Conservation (phyloP, 306 rosid species). For the Alnus glutinosa region DNA sequence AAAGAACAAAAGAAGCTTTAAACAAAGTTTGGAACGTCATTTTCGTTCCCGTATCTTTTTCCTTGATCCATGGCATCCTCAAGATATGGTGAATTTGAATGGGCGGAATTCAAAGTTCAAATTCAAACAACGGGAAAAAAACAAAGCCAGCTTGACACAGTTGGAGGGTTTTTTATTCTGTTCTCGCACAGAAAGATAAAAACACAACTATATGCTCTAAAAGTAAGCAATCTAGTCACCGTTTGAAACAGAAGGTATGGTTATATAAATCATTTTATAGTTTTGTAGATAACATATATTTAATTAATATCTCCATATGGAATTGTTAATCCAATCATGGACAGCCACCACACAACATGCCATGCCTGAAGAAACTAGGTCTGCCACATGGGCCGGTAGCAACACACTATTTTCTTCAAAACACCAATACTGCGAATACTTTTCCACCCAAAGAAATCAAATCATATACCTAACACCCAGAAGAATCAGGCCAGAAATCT, state of each 20-base stretch:
- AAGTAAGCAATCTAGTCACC: not conserved
- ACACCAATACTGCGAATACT: not conserved
- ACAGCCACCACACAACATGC: slow-evolving; percentile 24
- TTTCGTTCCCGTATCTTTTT: too few species aligned
- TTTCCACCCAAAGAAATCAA: slow-evolving; percentile 9
- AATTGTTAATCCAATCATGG: slow-evolving; percentile 4
- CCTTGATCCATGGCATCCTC: too few species aligned
- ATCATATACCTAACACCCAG: slow-evolving; percentile 12
- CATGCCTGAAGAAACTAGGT: slow-evolving; percentile 18
- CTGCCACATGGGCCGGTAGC: slow-evolving; percentile 22
- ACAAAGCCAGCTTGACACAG: not conserved
- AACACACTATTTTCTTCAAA: not conserved
- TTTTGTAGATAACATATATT: too few species aligned
- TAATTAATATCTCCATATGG: too few species aligned
- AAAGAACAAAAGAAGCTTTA: too few species aligned
- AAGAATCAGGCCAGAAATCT: slow-evolving; percentile 20
- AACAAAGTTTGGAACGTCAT: too few species aligned
- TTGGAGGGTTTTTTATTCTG: not conserved
- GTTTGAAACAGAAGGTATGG: too few species aligned
- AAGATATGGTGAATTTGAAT: not conserved
- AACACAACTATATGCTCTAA: too few species aligned
- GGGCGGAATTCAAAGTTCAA: slow-evolving; percentile 1
- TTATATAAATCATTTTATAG: too few species aligned
- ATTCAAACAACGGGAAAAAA: not conserved
- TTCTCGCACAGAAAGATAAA: not conserved